Evolutionary conservation across 2,329 filamentous ascomycete genomes (phyloP).

Genomic region (Colletotrichum sp.): DNA sequence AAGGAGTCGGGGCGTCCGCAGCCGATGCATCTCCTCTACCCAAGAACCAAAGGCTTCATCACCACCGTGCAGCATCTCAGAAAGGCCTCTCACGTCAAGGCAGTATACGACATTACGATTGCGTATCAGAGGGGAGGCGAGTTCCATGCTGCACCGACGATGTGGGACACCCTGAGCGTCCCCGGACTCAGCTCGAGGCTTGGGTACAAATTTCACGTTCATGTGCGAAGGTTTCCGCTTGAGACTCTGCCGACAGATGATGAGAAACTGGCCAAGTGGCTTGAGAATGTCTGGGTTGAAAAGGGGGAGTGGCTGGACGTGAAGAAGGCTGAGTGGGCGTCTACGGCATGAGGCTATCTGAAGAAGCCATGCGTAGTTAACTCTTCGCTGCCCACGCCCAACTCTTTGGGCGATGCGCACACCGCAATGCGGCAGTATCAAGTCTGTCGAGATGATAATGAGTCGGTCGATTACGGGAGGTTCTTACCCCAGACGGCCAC

Average conservation of each 20-base stretch:
- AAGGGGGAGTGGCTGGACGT: slow-evolving; percentile 57
- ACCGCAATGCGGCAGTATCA: not conserved
- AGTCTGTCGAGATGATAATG: not conserved
- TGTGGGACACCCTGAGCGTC: slow-evolving; percentile 57
- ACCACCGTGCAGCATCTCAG: slow-evolving; percentile 62
- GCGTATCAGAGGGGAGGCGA: slow-evolving; percentile 50
- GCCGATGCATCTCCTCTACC: slow-evolving; percentile 63
- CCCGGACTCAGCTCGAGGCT: slow-evolving; percentile 39
- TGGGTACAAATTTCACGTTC: slow-evolving; percentile 55
- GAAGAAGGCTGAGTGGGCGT: slow-evolving; percentile 45
- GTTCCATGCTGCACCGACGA: slow-evolving; percentile 53
- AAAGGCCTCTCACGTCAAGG: slow-evolving; percentile 53
- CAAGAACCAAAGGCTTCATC: slow-evolving; percentile 65
- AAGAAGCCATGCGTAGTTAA: not conserved
- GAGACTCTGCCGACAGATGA: slow-evolving; percentile 52
- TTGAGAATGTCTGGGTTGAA: slow-evolving; percentile 57
- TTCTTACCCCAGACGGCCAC: not conserved
- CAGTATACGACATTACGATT: slow-evolving; percentile 61
- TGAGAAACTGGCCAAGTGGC: slow-evolving; percentile 53
- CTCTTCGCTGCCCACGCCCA: not conserved
- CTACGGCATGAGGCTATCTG: not conserved
- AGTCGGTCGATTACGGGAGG: not conserved
- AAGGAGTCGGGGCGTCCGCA: slow-evolving; percentile 51
- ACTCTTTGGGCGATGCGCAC: not conserved
- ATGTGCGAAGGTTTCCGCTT: slow-evolving; percentile 53